Evolutionary conservation across 2,329 filamentous ascomycete species (phyloP).

Genomic region (Chrysoporthe deuterocubensis): DNA sequence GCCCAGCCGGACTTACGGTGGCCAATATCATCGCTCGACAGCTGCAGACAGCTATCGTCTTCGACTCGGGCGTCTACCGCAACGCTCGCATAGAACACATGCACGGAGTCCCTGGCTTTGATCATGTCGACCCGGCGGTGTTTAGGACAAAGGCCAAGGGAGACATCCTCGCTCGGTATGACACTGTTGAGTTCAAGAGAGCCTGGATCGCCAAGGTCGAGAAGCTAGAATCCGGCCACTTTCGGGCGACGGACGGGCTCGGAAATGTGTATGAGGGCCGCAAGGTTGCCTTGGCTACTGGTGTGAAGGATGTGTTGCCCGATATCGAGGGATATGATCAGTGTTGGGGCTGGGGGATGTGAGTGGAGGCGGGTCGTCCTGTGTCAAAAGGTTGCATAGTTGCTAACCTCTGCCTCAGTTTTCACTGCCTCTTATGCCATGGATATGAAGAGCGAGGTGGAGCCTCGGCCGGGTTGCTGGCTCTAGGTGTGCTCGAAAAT

Average conservation of each 20-base stretch:
- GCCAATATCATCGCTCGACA: conserved; percentile 54
- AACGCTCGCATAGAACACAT: conserved; percentile 53
- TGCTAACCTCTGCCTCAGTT: neutral
- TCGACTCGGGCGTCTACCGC: conserved; percentile 56
- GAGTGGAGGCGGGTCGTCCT: conserved; percentile 30
- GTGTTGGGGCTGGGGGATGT: conserved; percentile 58
- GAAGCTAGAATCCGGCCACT: conserved; percentile 23
- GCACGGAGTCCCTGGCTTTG: conserved; percentile 49
- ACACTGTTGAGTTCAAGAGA: conserved; percentile 37
- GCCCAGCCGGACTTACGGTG: conserved; percentile 54
- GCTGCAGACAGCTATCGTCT: conserved; percentile 49
- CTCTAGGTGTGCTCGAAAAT: neutral
- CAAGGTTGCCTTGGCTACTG: conserved; percentile 60
- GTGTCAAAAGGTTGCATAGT: neutral
- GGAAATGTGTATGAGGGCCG: conserved; percentile 50
- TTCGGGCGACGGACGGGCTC: conserved; percentile 40
- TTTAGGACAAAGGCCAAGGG: conserved; percentile 41
- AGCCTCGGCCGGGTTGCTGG: conserved; percentile 46
- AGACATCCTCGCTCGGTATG: conserved; percentile 42
- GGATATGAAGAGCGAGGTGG: conserved; percentile 60
- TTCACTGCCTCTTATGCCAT: conserved; percentile 59
- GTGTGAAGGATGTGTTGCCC: conserved; percentile 55
- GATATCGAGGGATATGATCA: conserved; percentile 58
- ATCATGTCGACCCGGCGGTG: conserved; percentile 41
- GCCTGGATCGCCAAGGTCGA: conserved; percentile 34